Conservation (phyloP, 1,284 basidiomycete genomes). For the Porodaedalea pini region DNA sequence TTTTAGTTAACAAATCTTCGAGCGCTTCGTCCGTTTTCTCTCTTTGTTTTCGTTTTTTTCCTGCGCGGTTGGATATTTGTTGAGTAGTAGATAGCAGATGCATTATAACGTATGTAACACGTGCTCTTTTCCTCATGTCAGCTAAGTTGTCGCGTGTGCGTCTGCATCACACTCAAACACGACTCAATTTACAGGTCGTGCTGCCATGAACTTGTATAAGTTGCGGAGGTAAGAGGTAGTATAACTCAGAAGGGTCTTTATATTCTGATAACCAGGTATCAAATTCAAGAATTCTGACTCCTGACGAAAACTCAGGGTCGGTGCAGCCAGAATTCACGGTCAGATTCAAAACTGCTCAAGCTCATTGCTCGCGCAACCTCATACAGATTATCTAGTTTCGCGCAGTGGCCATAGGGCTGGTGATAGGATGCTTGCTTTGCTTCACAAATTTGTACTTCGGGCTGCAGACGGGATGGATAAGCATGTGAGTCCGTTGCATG, state of each 20-base stretch:
- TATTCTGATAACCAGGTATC: background rate
- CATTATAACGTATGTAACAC: too few relatives aligned
- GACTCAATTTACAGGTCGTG: background rate
- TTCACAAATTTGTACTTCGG: conserved; percentile 79
- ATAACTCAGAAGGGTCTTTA: background rate
- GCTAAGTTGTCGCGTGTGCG: background rate
- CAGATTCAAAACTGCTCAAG: background rate
- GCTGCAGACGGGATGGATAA: conserved; percentile 75
- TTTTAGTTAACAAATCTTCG: too few relatives aligned
- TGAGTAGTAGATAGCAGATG: too few relatives aligned
- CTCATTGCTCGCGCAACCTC: background rate
- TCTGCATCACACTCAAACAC: background rate
- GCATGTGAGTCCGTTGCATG: conserved; percentile 56
- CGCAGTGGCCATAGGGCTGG: conserved; percentile 54
- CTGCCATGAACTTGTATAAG: background rate
- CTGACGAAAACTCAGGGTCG: conserved; percentile 4
- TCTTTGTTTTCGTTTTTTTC: too few relatives aligned
- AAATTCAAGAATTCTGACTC: conserved; percentile 6
- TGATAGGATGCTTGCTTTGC: conserved; percentile 70
- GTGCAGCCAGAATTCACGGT: conserved; percentile 18
- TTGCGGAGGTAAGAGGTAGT: background rate
- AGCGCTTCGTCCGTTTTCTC: too few relatives aligned
- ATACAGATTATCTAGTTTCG: conserved; percentile 21
- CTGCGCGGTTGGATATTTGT: too few relatives aligned
- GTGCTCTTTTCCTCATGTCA: too few relatives aligned